A percentile compares a stretch with the other conserved stretches of the same genome.
These are phyloP conservation scores for Botrytis fabae DNA, from an alignment of 2,329 filamentous ascomycete genomes.

Conservation along the genomic window DNA sequence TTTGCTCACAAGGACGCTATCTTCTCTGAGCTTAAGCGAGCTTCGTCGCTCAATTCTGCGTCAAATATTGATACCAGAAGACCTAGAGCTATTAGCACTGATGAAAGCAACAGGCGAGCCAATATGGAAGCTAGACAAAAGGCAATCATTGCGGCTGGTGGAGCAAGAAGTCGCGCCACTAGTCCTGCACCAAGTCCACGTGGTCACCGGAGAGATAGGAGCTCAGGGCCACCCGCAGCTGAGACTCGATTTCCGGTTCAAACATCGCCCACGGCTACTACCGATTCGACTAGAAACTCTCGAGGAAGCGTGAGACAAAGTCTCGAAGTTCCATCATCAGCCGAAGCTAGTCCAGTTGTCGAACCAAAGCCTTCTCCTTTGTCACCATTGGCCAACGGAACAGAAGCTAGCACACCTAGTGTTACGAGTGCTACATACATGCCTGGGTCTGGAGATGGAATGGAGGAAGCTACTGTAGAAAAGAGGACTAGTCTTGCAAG, in stretches of 20 bases:
- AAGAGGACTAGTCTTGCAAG: constrained; percentile 38
- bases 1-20: constrained; percentile 94
- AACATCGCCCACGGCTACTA: constrained; percentile 59
- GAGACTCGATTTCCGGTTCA: constrained; percentile 84
- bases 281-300: constrained; percentile 44
- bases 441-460: constrained; percentile 35
- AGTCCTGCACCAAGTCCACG: constrained; percentile 66
- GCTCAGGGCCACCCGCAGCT: constrained; percentile 65
- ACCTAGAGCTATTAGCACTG: constrained; percentile 85
- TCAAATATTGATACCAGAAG: constrained; percentile 62
- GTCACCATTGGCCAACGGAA: constrained; percentile 35
- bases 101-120: constrained; percentile 91
- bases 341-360: constrained; percentile 31
- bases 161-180: constrained; percentile 69
- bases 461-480: constrained; percentile 22
- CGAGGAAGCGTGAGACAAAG: constrained; percentile 55
- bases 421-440: constrained; percentile 39
- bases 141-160: constrained; percentile 62
- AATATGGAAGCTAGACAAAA: constrained; percentile 92
- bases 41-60: constrained; percentile 69
- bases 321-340: constrained; percentile 69
- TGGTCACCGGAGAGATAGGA: constrained; percentile 77
- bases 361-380: constrained; percentile 27
- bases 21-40: constrained; percentile 93
- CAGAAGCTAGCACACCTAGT: constrained; percentile 30